These are phyloP conservation scores for Haematococcus sp. DNA, from an alignment of 139 green algal species.

Conservation along the genomic window DNA sequence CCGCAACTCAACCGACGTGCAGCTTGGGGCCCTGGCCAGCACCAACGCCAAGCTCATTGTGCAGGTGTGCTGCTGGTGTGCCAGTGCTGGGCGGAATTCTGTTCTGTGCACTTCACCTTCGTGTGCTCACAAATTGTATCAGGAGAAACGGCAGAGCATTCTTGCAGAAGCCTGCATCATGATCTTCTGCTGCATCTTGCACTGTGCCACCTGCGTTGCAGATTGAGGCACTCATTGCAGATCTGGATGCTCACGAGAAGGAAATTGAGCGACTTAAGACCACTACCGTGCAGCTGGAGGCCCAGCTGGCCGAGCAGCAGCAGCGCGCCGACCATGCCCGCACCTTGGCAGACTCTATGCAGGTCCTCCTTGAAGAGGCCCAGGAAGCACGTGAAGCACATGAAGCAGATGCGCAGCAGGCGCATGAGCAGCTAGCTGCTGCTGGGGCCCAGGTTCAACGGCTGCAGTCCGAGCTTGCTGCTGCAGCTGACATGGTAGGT, in stretches of 20 bases:
- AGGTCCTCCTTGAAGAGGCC: not conserved
- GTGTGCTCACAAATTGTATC: no score
- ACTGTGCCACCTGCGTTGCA: not conserved
- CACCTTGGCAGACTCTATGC: not conserved
- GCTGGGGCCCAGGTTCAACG: not conserved
- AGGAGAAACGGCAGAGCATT: no score
- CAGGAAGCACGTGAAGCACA: not conserved
- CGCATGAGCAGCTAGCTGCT: no score
- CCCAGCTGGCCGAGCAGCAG: not conserved
- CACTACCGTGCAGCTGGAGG: not conserved
- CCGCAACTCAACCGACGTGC: not conserved
- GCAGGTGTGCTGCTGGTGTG: not conserved
- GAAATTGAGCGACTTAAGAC: not conserved
- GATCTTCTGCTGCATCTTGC: not conserved
- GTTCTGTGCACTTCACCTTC: no score
- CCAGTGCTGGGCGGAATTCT: no score
- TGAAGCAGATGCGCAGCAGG: not conserved
- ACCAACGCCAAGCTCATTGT: constrained; percentile 15
- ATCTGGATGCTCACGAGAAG: not conserved
- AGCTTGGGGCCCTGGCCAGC: constrained; percentile 4
- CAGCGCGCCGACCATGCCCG: not conserved
- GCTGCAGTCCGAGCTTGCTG: not conserved
- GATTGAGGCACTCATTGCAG: constrained; percentile 1
- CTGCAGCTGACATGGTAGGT: not conserved
- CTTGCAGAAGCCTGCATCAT: not conserved